Percentiles rank a stretch among this genome's conserved stretches.
phyloP scores from a whole-genome alignment of 2,329 filamentous ascomycete species.

The Neonectria ditissima region DNA sequence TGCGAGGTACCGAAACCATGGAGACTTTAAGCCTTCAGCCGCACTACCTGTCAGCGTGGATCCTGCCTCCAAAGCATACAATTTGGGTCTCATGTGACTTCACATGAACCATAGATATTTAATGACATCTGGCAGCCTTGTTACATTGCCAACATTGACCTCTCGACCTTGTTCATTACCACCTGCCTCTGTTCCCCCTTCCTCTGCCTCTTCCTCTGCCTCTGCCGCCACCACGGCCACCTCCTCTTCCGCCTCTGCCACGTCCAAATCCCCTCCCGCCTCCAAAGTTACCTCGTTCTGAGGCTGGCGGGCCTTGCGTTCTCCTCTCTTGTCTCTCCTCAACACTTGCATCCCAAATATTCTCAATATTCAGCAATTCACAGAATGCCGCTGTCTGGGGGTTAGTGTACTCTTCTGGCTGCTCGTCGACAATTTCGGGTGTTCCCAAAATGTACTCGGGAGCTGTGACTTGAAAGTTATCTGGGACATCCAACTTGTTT shows the following conservation, averaged over 20 bases:
- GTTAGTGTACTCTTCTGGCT: conserved; percentile 85
- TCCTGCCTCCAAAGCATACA: not conserved
- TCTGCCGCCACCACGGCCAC: conserved; percentile 47
- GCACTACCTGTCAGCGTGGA: not conserved
- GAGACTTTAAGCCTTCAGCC: not conserved
- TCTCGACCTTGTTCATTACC: conserved; percentile 19
- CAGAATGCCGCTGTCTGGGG: conserved; percentile 89
- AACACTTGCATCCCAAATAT: conserved; percentile 78
- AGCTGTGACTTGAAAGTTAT: conserved; percentile 83
- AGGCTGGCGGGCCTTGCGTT: conserved; percentile 66
- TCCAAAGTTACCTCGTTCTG: conserved; percentile 51
- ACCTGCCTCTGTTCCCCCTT: conserved; percentile 37
- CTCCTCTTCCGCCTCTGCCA: conserved; percentile 53
- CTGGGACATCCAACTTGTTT: conserved; percentile 75
- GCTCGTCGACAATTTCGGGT: conserved; percentile 69
- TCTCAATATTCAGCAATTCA: conserved; percentile 78
- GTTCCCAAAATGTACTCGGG: conserved; percentile 72
- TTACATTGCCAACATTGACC: not conserved
- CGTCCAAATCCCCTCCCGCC: conserved; percentile 52
- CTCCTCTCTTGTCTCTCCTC: conserved; percentile 74
- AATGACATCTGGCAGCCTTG: not conserved
- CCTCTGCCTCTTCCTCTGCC: conserved; percentile 44
- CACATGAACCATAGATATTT: not conserved
- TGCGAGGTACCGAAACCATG: not conserved
- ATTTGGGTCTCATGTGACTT: too few species aligned